A percentile compares a stretch with the other conserved stretches of the same genome.
These are phyloP conservation scores for Suillus fuscotomentosus DNA, from an alignment of 768 basidiomycete species.

Conservation along the genomic window DNA sequence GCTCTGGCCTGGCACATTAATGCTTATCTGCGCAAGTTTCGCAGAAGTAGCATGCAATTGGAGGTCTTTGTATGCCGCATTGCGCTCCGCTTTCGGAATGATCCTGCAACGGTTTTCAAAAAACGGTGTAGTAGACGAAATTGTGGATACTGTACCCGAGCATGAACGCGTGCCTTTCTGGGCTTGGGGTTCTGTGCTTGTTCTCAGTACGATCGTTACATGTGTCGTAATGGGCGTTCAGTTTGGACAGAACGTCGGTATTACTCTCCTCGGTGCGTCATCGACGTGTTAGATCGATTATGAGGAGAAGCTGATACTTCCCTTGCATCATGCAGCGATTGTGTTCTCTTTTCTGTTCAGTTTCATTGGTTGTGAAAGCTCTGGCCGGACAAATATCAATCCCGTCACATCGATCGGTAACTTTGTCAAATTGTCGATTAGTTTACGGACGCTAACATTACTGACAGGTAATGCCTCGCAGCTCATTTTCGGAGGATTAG, in stretches of 20 bases:
- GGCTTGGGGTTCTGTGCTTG: conserved; percentile 52
- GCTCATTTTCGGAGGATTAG: conserved; percentile 61
- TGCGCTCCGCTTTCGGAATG: conserved; percentile 1
- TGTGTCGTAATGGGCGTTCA: conserved; percentile 51
- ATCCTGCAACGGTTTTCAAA: conserved; percentile 2
- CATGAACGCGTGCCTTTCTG: conserved; percentile 53
- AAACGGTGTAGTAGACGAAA: conserved; percentile 28
- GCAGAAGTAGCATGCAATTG: conserved; percentile 11
- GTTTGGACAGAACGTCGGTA: conserved; percentile 50
- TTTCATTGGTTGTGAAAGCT: conserved; percentile 60
- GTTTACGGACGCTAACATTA: neutral
- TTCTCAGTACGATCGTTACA: conserved; percentile 46
- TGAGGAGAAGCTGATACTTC: neutral
- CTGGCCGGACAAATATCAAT: conserved; percentile 59
- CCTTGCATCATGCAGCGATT: conserved; percentile 30
- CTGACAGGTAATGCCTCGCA: conserved; percentile 43
- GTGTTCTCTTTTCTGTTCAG: conserved; percentile 62
- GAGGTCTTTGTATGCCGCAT: conserved; percentile 5
- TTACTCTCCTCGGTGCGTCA: conserved; percentile 7
- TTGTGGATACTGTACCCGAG: conserved; percentile 50
- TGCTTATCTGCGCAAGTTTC: conserved; percentile 49
- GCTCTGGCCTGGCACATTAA: conserved; percentile 22
- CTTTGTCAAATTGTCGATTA: neutral
- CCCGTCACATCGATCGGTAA: conserved; percentile 51
- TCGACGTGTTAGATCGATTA: neutral